These are phyloP conservation scores for Fusarium sp. DNA, from an alignment of 2,329 filamentous ascomycete species.

Conservation along the genomic window DNA sequence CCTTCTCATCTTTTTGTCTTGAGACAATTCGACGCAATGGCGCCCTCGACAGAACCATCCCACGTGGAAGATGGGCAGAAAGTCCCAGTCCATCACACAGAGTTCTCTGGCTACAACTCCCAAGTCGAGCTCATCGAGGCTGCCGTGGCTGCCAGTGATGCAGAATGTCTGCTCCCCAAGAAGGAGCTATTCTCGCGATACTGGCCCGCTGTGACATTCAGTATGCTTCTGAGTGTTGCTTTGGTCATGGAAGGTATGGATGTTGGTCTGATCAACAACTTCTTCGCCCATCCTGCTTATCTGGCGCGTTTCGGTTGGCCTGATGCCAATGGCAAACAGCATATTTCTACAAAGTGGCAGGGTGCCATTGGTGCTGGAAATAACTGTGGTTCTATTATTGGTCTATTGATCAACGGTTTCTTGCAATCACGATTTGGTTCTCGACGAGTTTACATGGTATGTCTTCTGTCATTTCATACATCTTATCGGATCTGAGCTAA, in stretches of 20 bases:
- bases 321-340: slow-evolving; percentile 51
- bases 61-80: slow-evolving; percentile 30
- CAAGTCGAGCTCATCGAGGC: slow-evolving; percentile 51
- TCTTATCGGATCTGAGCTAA: not conserved
- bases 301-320: slow-evolving; percentile 57
- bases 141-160: slow-evolving; percentile 48
- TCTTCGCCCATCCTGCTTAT: slow-evolving; percentile 58
- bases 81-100: slow-evolving; percentile 38
- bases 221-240: slow-evolving; percentile 50
- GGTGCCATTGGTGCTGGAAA: slow-evolving; percentile 62
- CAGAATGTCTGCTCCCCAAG: slow-evolving; percentile 46
- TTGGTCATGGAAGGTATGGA: slow-evolving; percentile 59
- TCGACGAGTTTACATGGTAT: slow-evolving; percentile 58
- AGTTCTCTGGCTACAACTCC: slow-evolving; percentile 42
- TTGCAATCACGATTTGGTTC: slow-evolving; percentile 62
- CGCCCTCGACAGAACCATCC: slow-evolving; percentile 20
- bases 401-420: slow-evolving; percentile 62
- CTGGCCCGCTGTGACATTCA: slow-evolving; percentile 47
- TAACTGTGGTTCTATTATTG: slow-evolving; percentile 62
- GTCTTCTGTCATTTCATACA: slow-evolving; percentile 41
- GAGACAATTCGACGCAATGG: slow-evolving; percentile 17
- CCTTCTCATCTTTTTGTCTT: not conserved
- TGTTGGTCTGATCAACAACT: slow-evolving; percentile 54
- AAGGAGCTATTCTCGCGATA: slow-evolving; percentile 51
- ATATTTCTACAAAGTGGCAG: slow-evolving; percentile 61